Evolutionary conservation across 2,329 filamentous ascomycete species (phyloP), one percentile per base, ranked within the genome.

Genomic region (Botrytis fabae): DNA sequence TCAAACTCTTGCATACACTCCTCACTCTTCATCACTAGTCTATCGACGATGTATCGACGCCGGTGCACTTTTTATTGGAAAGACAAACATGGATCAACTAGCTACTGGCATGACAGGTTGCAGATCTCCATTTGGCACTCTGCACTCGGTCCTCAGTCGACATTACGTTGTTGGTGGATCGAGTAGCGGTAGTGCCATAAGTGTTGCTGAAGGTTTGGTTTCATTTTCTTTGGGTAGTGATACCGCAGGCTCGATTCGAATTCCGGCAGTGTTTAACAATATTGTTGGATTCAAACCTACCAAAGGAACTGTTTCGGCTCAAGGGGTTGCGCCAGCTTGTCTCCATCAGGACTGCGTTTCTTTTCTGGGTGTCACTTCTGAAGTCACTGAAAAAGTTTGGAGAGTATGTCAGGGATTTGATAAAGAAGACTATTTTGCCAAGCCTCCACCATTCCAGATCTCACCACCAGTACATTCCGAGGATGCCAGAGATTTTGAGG

Each of bases 51-150:
- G 87, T 18, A 82, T 88, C 9, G 81, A 83, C 16, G 84, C 85
- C 18, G 88, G 88, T 22, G 88, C 83, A 2, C 78, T 90, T 6
- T 85, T 88, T 74, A 82, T 90, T 63, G 88, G 89, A 44, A 90
- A 90, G 78, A 84, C 82, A 28, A 85, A 85, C 74, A 82, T 89
- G 68, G 87, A 89, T 74, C 86, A 88, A 75, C 81, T 89, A 20
- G 86, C 86, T 10, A 88, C 87, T 1, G 87, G 87, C 28, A 86
- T 86, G 40, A 86, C 85, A 61, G 89, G 88, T 20, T 88, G 86
- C 69, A 83, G 86, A 63, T 86, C 84, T 60, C 85, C 86, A 0
- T 88, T 85, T 73, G 87, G 87, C 3, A 83, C 82, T 18, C 82
- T 85, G 10, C 82, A 84, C 69, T 86, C 84, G 44, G 83, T 85